Conservation (phyloP, 352 stramenopile species). For the Plasmopara muralis region DNA sequence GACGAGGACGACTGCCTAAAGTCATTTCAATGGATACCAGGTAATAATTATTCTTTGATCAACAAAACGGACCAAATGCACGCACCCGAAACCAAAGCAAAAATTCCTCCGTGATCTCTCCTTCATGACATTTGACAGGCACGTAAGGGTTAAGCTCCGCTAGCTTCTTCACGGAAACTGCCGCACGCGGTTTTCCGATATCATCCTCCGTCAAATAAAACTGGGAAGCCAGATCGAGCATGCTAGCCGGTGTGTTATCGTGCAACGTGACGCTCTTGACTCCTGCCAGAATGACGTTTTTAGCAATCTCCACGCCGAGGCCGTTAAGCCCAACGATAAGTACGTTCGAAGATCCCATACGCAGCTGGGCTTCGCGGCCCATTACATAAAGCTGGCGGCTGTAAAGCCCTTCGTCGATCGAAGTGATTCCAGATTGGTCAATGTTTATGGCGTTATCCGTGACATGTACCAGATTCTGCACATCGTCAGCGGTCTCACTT, state of each 20-base stretch:
- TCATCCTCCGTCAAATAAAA: constrained; percentile 93
- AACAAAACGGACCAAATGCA: constrained; percentile 3
- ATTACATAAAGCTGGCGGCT: constrained; percentile 99
- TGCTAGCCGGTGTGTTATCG: constrained; percentile 82
- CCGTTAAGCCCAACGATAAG: constrained; percentile 94
- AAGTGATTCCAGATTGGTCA: constrained; percentile 33
- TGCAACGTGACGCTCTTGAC: constrained; percentile 94
- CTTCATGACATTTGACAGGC: constrained; percentile 56
- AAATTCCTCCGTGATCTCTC: constrained; percentile 65
- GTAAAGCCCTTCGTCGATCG: constrained; percentile 84
- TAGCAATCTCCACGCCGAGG: constrained; percentile 95
- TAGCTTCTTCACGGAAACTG: constrained; percentile 84
- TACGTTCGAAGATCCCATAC: constrained; percentile 94
- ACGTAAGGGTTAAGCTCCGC: constrained; percentile 98
- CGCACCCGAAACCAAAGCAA: constrained; percentile 65
- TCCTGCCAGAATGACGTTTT: constrained; percentile 97
- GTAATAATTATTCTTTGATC: not conserved
- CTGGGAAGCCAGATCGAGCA: constrained; percentile 90
- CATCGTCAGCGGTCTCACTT: constrained; percentile 63
- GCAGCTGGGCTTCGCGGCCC: constrained; percentile 96
- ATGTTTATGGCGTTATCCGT: constrained; percentile 65
- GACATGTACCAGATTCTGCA: constrained; percentile 65
- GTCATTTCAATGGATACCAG: not conserved
- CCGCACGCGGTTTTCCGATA: constrained; percentile 80
- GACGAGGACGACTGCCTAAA: constrained; percentile 78